Conservation (phyloP, 1,284 basidiomycete genomes). For the Cutaneotrichosporon sp. region DNA sequence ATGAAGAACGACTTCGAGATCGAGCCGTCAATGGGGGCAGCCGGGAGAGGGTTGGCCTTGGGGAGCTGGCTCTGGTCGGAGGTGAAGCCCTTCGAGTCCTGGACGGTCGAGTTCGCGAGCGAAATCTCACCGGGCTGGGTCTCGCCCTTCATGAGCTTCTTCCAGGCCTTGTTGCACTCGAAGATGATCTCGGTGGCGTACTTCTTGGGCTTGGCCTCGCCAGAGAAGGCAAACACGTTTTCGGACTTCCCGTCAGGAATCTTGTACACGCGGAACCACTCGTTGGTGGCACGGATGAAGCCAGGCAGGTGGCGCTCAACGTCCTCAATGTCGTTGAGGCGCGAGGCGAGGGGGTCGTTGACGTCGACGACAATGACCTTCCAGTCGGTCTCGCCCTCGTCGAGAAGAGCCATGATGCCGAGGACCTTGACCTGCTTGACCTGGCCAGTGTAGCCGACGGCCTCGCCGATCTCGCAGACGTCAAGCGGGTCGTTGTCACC, state of each 20-base stretch:
- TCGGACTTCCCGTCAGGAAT: slow-evolving; percentile 96
- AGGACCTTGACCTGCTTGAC: slow-evolving; percentile 99
- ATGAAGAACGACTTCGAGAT: slow-evolving; percentile 61
- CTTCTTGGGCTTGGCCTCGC: slow-evolving; percentile 99
- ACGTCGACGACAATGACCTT: slow-evolving; percentile 98
- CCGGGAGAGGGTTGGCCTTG: slow-evolving; percentile 72
- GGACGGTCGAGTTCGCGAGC: slow-evolving; percentile 65
- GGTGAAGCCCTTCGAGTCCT: slow-evolving; percentile 71
- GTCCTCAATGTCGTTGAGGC: slow-evolving; percentile 99
- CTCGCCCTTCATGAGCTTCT: slow-evolving; percentile 84
- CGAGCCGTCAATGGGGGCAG: slow-evolving; percentile 82
- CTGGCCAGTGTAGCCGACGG: slow-evolving; percentile 95
- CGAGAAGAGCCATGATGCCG: slow-evolving; percentile 98
- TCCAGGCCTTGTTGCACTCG: slow-evolving; percentile 99
- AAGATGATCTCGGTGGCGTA: slow-evolving; percentile 98
- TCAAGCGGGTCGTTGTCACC: slow-evolving; percentile 99
- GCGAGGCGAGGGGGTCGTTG: slow-evolving; percentile 90
- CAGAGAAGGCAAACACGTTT: slow-evolving; percentile 98
- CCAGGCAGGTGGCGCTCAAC: slow-evolving; percentile 98
- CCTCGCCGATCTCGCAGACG: slow-evolving; percentile 99
- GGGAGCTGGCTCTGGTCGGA: slow-evolving; percentile 67
- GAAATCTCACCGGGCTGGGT: slow-evolving; percentile 65
- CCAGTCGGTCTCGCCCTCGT: slow-evolving; percentile 99
- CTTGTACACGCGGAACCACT: slow-evolving; percentile 93
- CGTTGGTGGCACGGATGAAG: slow-evolving; percentile 91